A percentile compares a stretch with the other conserved stretches of the same genome.
These are phyloP conservation scores for Calycina herbarum DNA, from an alignment of 2,329 filamentous ascomycete genomes.

Conservation along the genomic window DNA sequence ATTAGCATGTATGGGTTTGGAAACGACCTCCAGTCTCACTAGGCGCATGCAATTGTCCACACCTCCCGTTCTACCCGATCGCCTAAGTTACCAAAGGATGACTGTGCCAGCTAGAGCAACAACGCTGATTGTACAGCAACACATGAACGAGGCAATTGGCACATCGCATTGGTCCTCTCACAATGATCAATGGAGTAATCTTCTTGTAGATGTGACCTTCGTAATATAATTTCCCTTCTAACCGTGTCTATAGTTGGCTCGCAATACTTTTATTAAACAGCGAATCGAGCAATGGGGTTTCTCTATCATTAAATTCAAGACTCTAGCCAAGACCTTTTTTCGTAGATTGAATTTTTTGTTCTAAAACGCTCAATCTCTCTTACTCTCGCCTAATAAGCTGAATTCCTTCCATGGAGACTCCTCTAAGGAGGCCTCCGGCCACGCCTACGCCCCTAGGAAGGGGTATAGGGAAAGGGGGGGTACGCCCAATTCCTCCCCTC, in stretches of 20 bases:
- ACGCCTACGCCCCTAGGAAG: no score
- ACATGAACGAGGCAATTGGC: slow-evolving; percentile 7
- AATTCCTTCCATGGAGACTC: no score
- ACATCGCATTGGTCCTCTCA: background rate
- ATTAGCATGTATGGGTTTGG: no score
- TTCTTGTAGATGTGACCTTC: slow-evolving; percentile 2
- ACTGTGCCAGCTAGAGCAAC: background rate
- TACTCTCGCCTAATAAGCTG: no score
- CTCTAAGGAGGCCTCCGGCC: no score
- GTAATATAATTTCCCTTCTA: background rate
- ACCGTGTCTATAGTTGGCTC: slow-evolving; percentile 4
- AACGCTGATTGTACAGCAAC: slow-evolving; percentile 2
- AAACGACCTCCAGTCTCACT: no score
- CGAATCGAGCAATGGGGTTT: slow-evolving; percentile 1
- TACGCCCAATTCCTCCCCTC: no score
- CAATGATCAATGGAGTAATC: slow-evolving; percentile 7
- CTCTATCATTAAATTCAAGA: slow-evolving; percentile 6
- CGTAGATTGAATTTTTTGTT: no score
- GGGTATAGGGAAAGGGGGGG: no score
- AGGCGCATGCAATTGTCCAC: background rate
- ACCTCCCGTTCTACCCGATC: background rate
- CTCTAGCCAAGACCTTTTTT: no score
- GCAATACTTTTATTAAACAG: slow-evolving; percentile 8
- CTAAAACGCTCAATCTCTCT: no score
- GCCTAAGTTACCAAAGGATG: background rate